Evolutionary conservation across 2,329 filamentous ascomycete genomes (phyloP).

Genomic region (Helminthosporium solani): DNA sequence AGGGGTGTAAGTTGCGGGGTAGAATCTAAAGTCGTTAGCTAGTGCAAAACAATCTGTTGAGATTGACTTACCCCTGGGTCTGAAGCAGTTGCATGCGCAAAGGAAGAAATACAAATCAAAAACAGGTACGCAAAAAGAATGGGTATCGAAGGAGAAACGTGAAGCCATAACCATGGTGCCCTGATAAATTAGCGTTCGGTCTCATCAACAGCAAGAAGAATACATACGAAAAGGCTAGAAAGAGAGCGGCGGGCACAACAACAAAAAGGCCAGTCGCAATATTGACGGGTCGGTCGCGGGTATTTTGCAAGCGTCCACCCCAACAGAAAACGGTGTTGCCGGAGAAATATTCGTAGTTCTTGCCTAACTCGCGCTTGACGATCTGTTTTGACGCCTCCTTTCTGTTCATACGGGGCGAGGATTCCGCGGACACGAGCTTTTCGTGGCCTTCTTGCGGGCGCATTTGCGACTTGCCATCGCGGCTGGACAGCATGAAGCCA

Average conservation of each 20-base stretch:
- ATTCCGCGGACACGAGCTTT: slow-evolving; percentile 78
- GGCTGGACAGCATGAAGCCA: slow-evolving; percentile 67
- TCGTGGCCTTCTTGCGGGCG: slow-evolving; percentile 64
- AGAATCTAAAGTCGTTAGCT: slow-evolving; percentile 64
- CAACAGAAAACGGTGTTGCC: slow-evolving; percentile 91
- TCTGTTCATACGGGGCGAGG: slow-evolving; percentile 64
- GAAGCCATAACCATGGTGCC: slow-evolving; percentile 80
- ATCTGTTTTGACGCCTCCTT: slow-evolving; percentile 45
- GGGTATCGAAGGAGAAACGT: slow-evolving; percentile 85
- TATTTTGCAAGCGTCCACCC: slow-evolving; percentile 84
- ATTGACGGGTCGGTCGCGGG: slow-evolving; percentile 83
- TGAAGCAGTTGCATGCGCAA: slow-evolving; percentile 85
- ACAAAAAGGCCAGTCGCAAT: slow-evolving; percentile 79
- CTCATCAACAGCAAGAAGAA: background rate
- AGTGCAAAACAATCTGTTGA: background rate
- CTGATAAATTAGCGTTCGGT: slow-evolving; percentile 36
- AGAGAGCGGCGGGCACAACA: slow-evolving; percentile 75
- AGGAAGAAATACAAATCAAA: slow-evolving; percentile 87
- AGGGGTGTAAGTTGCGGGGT: slow-evolving; percentile 85
- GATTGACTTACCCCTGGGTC: slow-evolving; percentile 79
- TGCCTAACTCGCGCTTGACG: slow-evolving; percentile 55
- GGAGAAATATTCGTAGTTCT: slow-evolving; percentile 88
- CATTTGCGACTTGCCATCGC: slow-evolving; percentile 52
- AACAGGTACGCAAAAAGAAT: slow-evolving; percentile 90
- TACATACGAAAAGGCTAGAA: slow-evolving; percentile 74